Percentiles rank a stretch among this genome's conserved stretches.
phyloP scores from a whole-genome alignment of 495 filamentous ascomycete species.

The Aspergillus campestris region DNA sequence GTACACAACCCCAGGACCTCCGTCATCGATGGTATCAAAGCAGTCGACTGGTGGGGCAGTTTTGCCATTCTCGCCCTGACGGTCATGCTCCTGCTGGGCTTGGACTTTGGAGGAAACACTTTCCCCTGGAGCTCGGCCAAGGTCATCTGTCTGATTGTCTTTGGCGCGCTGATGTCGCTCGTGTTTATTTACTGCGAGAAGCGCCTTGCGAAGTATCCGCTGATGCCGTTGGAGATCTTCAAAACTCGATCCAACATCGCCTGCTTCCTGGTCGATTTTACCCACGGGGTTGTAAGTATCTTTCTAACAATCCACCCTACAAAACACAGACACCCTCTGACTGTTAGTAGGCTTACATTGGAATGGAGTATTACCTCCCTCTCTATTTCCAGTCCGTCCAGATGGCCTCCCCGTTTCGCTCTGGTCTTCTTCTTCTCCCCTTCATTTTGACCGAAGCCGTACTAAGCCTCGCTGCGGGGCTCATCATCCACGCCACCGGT shows the following conservation, averaged over 20 bases:
- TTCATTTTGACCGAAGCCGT: conserved; percentile 43
- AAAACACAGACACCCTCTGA: not conserved
- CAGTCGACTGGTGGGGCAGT: conserved; percentile 71
- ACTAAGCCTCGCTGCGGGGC: conserved; percentile 39
- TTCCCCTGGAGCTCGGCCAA: conserved; percentile 65
- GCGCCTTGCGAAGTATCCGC: conserved; percentile 61
- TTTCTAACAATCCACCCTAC: not conserved
- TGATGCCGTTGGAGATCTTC: conserved; percentile 70
- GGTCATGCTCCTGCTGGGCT: conserved; percentile 66
- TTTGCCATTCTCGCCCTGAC: conserved; percentile 61
- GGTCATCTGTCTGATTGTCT: conserved; percentile 70
- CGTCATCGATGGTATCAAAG: conserved; percentile 55
- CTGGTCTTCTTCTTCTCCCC: conserved; percentile 46
- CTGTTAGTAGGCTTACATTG: conserved; percentile 35
- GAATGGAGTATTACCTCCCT: conserved; percentile 49
- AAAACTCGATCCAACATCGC: conserved; percentile 49
- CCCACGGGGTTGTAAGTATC: conserved; percentile 43
- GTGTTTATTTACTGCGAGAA: conserved; percentile 63
- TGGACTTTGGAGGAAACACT: conserved; percentile 66
- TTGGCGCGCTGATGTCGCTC: conserved; percentile 53
- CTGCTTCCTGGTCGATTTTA: conserved; percentile 43
- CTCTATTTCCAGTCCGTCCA: conserved; percentile 50
- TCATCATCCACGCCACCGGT: conserved; percentile 52
- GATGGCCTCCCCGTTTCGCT: conserved; percentile 40
- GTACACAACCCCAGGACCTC: conserved; percentile 52